Percentiles rank a stretch among this genome's conserved stretches.
phyloP scores from a whole-genome alignment of 768 basidiomycete genomes.

The Tulasnella sp. region DNA sequence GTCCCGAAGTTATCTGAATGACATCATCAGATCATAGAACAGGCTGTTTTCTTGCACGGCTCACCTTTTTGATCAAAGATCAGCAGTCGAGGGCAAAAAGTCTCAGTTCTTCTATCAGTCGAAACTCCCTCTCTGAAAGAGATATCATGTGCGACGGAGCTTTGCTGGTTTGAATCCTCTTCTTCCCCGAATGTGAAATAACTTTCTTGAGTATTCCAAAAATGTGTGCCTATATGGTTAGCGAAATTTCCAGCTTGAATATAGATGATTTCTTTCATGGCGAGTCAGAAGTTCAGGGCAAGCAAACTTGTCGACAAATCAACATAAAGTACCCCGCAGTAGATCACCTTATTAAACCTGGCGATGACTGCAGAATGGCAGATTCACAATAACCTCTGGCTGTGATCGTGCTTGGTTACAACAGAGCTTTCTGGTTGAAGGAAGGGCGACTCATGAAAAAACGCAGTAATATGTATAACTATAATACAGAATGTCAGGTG shows the following conservation, averaged over 20 bases:
- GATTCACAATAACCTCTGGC: too few relatives aligned
- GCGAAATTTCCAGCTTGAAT: constrained; percentile 17
- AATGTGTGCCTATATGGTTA: constrained; percentile 18
- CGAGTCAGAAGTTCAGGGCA: too few relatives aligned
- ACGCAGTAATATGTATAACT: too few relatives aligned
- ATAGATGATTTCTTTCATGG: constrained; percentile 17
- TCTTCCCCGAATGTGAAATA: constrained; percentile 10
- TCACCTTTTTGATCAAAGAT: constrained; percentile 12
- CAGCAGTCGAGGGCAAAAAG: constrained; percentile 16
- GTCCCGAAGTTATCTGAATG: constrained; percentile 16
- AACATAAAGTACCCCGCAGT: too few relatives aligned
- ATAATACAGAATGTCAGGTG: too few relatives aligned
- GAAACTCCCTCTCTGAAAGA: constrained; percentile 15
- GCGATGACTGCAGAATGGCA: too few relatives aligned
- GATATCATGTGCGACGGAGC: constrained; percentile 9
- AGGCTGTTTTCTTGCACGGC: neutral
- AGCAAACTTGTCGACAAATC: too few relatives aligned
- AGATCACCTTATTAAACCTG: too few relatives aligned
- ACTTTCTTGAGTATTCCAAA: constrained; percentile 16
- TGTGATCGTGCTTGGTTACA: too few relatives aligned
- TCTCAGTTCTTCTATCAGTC: constrained; percentile 5
- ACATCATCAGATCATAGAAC: neutral
- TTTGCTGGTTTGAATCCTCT: neutral
- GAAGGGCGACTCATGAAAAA: too few relatives aligned
- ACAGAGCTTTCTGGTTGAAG: too few relatives aligned